These are phyloP conservation scores for Eurotiales sp. DNA, from an alignment of 2,329 filamentous ascomycete genomes.

Conservation along the genomic window DNA sequence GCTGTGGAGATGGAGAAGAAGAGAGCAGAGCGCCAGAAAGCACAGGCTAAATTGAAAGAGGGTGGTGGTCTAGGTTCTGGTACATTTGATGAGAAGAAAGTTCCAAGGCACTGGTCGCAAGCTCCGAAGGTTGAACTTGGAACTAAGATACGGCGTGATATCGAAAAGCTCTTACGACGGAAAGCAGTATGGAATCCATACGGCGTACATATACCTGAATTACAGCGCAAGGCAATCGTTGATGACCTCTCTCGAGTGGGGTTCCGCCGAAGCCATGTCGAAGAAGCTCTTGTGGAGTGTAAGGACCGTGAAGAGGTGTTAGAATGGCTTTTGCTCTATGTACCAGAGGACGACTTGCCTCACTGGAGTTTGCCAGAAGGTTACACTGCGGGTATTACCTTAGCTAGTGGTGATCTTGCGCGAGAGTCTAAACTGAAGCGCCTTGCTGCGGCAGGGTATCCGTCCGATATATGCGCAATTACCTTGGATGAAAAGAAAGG, in stretches of 20 bases:
- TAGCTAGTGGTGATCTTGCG: constrained; percentile 76
- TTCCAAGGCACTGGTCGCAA: constrained; percentile 72
- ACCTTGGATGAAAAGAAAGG: constrained; percentile 66
- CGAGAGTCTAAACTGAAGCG: constrained; percentile 79
- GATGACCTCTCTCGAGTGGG: constrained; percentile 73
- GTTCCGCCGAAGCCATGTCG: constrained; percentile 83
- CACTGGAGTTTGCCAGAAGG: constrained; percentile 86
- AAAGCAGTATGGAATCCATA: constrained; percentile 86
- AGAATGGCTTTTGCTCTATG: constrained; percentile 94
- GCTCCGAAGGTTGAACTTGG: constrained; percentile 94
- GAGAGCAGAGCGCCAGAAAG: constrained; percentile 63
- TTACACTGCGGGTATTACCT: constrained; percentile 83
- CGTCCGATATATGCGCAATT: constrained; percentile 75
- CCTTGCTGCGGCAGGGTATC: constrained; percentile 78
- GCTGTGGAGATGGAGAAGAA: constrained; percentile 75
- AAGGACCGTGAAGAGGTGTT: constrained; percentile 89
- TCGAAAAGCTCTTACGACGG: constrained; percentile 74
- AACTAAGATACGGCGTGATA: constrained; percentile 68
- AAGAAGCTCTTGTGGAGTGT: constrained; percentile 82
- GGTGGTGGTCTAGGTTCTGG: constrained; percentile 46
- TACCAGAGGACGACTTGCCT: constrained; percentile 95
- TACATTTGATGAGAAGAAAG: constrained; percentile 32
- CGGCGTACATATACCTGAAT: constrained; percentile 59
- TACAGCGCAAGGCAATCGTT: constrained; percentile 59
- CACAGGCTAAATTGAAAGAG: constrained; percentile 57